phyloP scores from a whole-genome alignment of 2,329 filamentous ascomycete species.

The Alternaria atra region DNA sequence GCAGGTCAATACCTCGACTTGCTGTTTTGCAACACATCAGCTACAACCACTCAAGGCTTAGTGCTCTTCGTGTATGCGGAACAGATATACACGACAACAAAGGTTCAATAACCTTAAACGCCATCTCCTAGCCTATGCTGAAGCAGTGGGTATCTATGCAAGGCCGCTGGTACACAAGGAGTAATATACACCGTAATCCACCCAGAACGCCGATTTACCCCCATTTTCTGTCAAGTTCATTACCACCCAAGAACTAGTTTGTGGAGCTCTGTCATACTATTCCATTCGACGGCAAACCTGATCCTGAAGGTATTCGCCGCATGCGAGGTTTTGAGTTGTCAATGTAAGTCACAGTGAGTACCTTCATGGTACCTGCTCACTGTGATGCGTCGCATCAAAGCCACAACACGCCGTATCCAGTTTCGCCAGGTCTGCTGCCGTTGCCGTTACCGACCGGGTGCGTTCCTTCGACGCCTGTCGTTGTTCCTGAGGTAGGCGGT shows the following conservation, averaged over 20 bases:
- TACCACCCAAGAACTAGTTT: too few relatives aligned
- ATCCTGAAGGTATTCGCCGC: too few relatives aligned
- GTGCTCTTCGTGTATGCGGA: not conserved
- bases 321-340: too few relatives aligned
- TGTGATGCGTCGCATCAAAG: not conserved
- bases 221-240: too few relatives aligned
- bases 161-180: not conserved
- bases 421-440: not conserved
- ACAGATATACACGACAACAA: not conserved
- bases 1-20: too few relatives aligned
- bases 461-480: not conserved
- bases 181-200: not conserved
- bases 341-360: too few relatives aligned
- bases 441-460: not conserved
- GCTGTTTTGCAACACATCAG: too few relatives aligned
- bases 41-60: too few relatives aligned
- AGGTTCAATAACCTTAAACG: not conserved
- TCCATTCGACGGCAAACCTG: too few relatives aligned
- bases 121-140: not conserved
- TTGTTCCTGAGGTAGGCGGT: not conserved
- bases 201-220: not conserved
- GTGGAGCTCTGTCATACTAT: too few relatives aligned
- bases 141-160: slow-evolving; percentile 3
- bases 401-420: slow-evolving; percentile 7
- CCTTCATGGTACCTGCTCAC: not conserved